Evolutionary conservation across 2,329 filamentous ascomycete species (phyloP), one percentile per base, ranked within the genome.

Genomic region (Penicillium sp.): DNA sequence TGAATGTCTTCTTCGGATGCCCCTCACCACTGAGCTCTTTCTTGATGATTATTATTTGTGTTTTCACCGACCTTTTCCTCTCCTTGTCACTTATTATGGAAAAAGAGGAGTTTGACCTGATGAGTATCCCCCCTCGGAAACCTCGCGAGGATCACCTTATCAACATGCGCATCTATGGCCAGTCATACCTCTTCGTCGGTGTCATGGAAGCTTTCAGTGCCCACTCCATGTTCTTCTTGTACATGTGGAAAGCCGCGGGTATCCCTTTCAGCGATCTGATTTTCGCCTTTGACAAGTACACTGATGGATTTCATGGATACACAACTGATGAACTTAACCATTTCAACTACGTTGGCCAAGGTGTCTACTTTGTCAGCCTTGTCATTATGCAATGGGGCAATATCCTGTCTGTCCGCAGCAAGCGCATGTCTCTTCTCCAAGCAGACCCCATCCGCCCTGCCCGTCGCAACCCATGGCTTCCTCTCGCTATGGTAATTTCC

Each of bases 1-100:
- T 83, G 62, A 84, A 84, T 59, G 82, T 84, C 55, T 83, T 80
- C 63, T 80, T 84, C 29, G 82, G 82, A 3, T 76, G 84, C 3
- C 82, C 82, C 0, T 72, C 81, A 0, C 80, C 81, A 0, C 64
- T 84, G 0, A 79, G 75, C 39, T 76, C 81, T 0, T 84, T 84
- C 65, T 74, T 84, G 43, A 84, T 84, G 82, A 84, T 84, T 61
- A 81, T 84, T 59, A 83, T 84, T 50, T 84, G 81, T 55, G 79
- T 83, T 58, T 84, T 84, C 58, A 84, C 81, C 13, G 81, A 83
- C 63, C 69, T 83, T 0, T 83, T 84, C 69, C 69, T 81, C 2
- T 79, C 79, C 0, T 68, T 83, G 0, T 79, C 79, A 0, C 69
- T 84, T 2, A 82, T 83, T 58, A 83, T 83, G 80, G 82, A 84